phyloP scores from a whole-genome alignment of 129 eudicot genomes.

The Heracleum sosnowskyi region DNA sequence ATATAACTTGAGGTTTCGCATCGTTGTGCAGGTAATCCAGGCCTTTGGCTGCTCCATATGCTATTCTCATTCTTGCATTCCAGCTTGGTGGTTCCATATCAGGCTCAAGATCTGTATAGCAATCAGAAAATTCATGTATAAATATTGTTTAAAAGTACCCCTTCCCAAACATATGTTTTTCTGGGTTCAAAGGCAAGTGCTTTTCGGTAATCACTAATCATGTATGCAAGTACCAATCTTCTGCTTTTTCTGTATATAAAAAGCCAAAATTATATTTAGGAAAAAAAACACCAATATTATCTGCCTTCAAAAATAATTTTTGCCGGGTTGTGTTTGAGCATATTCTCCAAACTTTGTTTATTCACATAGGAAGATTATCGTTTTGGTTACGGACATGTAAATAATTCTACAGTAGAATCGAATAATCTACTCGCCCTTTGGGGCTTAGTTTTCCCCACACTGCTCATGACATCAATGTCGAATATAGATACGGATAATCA shows the following conservation, averaged over 20 bases:
- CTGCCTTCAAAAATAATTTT: background rate
- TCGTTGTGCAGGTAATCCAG: slow-evolving; percentile 36
- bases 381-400: background rate
- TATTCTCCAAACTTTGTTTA: background rate
- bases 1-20: slow-evolving; percentile 33
- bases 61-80: slow-evolving; percentile 56
- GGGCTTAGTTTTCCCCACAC: background rate
- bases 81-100: slow-evolving; percentile 53
- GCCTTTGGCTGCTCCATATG: slow-evolving; percentile 45
- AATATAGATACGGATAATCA: background rate
- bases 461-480: background rate
- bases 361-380: background rate
- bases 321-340: background rate
- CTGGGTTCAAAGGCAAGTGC: background rate
- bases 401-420: background rate
- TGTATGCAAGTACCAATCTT: background rate
- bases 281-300: too few relatives aligned
- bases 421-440: background rate
- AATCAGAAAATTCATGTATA: background rate
- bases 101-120: slow-evolving; percentile 40
- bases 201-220: background rate
- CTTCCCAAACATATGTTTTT: background rate
- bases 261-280: too few relatives aligned
- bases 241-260: background rate
- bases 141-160: background rate